These are phyloP conservation scores for Mucor lusitanicus DNA, from an alignment of 371 early-diverging fungal species.

Conservation along the genomic window DNA sequence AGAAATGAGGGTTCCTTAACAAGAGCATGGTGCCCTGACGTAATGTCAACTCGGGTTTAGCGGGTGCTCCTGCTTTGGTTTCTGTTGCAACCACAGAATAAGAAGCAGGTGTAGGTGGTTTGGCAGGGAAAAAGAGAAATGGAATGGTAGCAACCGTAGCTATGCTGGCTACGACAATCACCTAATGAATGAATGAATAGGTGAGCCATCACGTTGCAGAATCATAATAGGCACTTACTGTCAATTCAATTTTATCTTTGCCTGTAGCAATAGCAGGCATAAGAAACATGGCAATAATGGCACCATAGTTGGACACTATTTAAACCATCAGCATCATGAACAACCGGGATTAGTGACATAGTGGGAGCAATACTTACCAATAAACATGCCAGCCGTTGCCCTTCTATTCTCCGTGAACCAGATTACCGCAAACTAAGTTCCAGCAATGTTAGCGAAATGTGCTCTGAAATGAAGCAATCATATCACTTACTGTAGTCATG, in stretches of 20 bases:
- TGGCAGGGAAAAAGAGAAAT: conserved; percentile 47
- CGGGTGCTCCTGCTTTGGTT: not conserved
- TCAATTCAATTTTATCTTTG: conserved; percentile 38
- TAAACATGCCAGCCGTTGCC: conserved; percentile 58
- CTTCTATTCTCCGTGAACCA: conserved; percentile 65
- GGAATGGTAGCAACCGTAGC: conserved; percentile 48
- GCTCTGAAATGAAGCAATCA: too few relatives aligned
- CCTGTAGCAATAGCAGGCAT: conserved; percentile 55
- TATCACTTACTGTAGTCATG: conserved; percentile 49
- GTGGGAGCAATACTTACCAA: conserved; percentile 5
- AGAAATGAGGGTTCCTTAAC: conserved; percentile 54
- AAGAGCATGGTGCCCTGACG: conserved; percentile 48
- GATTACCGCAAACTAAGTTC: conserved; percentile 43
- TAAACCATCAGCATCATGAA: not conserved
- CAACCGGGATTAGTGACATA: not conserved
- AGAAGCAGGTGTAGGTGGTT: conserved; percentile 54
- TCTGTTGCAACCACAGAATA: not conserved
- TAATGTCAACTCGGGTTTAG: conserved; percentile 27
- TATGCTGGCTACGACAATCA: conserved; percentile 52
- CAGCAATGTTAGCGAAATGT: not conserved
- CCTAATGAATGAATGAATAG: conserved; percentile 18
- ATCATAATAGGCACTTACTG: conserved; percentile 15
- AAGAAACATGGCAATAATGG: conserved; percentile 53
- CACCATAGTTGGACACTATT: conserved; percentile 40
- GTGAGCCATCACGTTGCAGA: too few relatives aligned